A percentile compares a stretch with the other conserved stretches of the same genome.
Conservation (phyloP, 495 filamentous ascomycete species). For the Aspergillus bridgeri region DNA sequence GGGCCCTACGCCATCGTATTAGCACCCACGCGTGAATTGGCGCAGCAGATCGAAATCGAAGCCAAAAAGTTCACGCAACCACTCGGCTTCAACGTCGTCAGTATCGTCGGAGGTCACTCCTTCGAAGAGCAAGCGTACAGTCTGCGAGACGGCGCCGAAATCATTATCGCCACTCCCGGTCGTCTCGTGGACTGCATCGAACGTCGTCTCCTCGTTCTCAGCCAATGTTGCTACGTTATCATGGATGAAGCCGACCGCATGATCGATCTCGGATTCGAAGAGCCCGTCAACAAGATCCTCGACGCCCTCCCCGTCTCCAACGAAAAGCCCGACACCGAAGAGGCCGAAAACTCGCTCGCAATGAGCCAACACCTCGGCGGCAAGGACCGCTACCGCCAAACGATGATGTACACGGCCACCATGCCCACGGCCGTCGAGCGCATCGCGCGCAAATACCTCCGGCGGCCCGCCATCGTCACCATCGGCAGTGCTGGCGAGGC, state of each 20-base stretch:
- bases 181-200: conserved; percentile 97
- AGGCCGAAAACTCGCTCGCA: conserved; percentile 78
- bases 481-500: conserved; percentile 95
- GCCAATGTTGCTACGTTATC: conserved; percentile 97
- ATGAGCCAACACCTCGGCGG: conserved; percentile 83
- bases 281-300: conserved; percentile 96
- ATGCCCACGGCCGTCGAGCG: conserved; percentile 94
- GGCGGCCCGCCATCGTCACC: conserved; percentile 88
- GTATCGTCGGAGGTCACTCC: conserved; percentile 94
- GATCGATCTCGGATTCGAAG: conserved; percentile 98
- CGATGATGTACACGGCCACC: conserved; percentile 99
- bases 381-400: conserved; percentile 89
- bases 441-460: conserved; percentile 93
- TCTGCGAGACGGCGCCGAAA: conserved; percentile 92
- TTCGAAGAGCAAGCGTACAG: conserved; percentile 93
- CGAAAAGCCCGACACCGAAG: conserved; percentile 94
- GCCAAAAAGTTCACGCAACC: conserved; percentile 90
- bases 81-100: conserved; percentile 91
- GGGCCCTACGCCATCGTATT: conserved; percentile 96
- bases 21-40: conserved; percentile 96
- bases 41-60: conserved; percentile 95
- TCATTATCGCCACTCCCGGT: conserved; percentile 97
- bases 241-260: conserved; percentile 99
- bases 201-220: conserved; percentile 82
- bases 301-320: conserved; percentile 94